Conservation (phyloP, 805 yeast species). For the Geotrichum ghanense region DNA sequence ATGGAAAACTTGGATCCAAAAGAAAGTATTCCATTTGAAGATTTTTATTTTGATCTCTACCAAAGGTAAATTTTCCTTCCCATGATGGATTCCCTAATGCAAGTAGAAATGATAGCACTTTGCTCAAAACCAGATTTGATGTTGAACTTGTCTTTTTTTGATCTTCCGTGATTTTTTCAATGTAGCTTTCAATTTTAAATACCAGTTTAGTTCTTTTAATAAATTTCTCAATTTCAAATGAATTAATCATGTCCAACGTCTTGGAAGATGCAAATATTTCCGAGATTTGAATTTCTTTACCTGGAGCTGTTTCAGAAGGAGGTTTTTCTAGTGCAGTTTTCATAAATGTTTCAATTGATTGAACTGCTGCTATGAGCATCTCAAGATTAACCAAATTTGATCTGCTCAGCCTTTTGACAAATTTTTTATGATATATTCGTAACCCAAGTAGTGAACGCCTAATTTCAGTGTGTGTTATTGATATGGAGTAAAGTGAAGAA, state of each 20-base stretch:
- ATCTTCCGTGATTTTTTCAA: slow-evolving; percentile 25
- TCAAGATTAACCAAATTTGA: slow-evolving; percentile 60
- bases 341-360: slow-evolving; percentile 40
- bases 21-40: slow-evolving; percentile 52
- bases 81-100: slow-evolving; percentile 60
- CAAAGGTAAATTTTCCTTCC: slow-evolving; percentile 74
- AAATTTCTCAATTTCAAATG: slow-evolving; percentile 55
- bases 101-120: slow-evolving; percentile 51
- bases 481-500: slow-evolving; percentile 53
- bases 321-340: slow-evolving; percentile 14
- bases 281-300: slow-evolving; percentile 38
- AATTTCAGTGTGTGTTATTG: slow-evolving; percentile 42
- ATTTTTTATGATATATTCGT: slow-evolving; percentile 44
- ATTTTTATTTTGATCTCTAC: slow-evolving; percentile 21
- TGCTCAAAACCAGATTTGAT: slow-evolving; percentile 45
- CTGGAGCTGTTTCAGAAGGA: slow-evolving; percentile 32
- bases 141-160: slow-evolving; percentile 8
- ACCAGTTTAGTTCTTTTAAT: slow-evolving; percentile 64
- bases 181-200: slow-evolving; percentile 67
- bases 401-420: slow-evolving; percentile 52
- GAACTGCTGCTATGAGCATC: slow-evolving; percentile 50
- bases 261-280: slow-evolving; percentile 43
- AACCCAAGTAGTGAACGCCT: slow-evolving; percentile 35
- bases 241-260: slow-evolving; percentile 61
- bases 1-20: slow-evolving; percentile 66